phyloP scores from a whole-genome alignment of 495 filamentous ascomycete species.

The Neurospora tetrasperma region DNA sequence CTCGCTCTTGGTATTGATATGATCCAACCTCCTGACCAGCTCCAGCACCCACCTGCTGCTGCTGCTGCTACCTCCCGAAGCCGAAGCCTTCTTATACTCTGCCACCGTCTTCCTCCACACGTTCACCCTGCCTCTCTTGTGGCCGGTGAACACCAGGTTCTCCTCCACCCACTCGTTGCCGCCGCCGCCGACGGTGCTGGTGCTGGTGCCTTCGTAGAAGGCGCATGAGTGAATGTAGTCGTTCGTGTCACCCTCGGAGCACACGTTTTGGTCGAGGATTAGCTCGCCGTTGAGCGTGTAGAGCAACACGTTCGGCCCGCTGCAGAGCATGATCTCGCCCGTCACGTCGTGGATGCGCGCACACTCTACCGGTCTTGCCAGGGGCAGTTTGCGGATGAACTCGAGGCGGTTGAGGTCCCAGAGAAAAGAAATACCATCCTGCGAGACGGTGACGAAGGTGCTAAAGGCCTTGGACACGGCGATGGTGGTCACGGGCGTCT shows the following conservation, averaged over 20 bases:
- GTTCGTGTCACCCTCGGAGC: slow-evolving; percentile 24
- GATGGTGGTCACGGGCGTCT: slow-evolving; percentile 65
- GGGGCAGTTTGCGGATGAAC: slow-evolving; percentile 67
- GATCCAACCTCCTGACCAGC: slow-evolving; percentile 67
- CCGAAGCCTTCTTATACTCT: not conserved
- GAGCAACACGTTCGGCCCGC: slow-evolving; percentile 59
- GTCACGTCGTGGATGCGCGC: slow-evolving; percentile 81
- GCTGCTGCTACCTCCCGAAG: not conserved
- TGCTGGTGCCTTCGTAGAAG: slow-evolving; percentile 68
- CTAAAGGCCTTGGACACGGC: slow-evolving; percentile 82
- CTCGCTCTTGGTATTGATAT: slow-evolving; percentile 63
- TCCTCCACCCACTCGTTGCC: slow-evolving; percentile 90
- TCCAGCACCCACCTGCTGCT: slow-evolving; percentile 36
- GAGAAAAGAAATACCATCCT: slow-evolving; percentile 71
- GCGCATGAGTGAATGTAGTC: slow-evolving; percentile 71
- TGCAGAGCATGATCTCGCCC: slow-evolving; percentile 78
- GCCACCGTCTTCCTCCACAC: slow-evolving; percentile 45
- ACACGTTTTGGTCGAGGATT: slow-evolving; percentile 70
- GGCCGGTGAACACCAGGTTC: slow-evolving; percentile 80
- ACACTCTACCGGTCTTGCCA: slow-evolving; percentile 46
- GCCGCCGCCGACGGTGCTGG: slow-evolving; percentile 10
- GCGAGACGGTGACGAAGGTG: slow-evolving; percentile 68
- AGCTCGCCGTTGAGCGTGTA: slow-evolving; percentile 83
- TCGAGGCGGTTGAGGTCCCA: slow-evolving; percentile 90
- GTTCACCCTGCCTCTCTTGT: slow-evolving; percentile 75